phyloP scores from a whole-genome alignment of 179 eudicot genomes.

The Heliamphora pulchella region DNA sequence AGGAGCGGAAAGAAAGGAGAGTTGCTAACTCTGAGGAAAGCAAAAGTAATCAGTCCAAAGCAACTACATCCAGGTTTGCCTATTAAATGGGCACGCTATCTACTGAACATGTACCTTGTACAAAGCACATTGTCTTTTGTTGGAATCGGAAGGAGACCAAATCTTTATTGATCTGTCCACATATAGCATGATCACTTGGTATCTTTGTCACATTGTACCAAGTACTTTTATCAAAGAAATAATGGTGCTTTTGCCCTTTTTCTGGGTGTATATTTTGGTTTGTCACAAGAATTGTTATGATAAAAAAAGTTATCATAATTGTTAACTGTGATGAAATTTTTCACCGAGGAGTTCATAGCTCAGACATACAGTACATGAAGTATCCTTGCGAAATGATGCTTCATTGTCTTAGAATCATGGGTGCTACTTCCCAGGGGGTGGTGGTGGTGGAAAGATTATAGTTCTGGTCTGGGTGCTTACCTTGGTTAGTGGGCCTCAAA shows the following conservation, averaged over 20 bases:
- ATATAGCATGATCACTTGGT: neutral
- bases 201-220: constrained; percentile 3
- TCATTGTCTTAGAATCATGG: neutral
- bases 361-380: too few species aligned
- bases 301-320: neutral
- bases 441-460: too few species aligned
- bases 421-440: neutral
- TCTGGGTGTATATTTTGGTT: constrained; percentile 1
- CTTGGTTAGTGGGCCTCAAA: neutral
- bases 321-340: neutral
- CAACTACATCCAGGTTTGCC: constrained; percentile 73
- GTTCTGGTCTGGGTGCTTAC: neutral
- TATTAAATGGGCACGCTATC: neutral
- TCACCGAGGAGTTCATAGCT: neutral
- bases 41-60: constrained; percentile 61
- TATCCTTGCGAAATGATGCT: constrained; percentile 1
- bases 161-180: neutral
- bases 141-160: neutral
- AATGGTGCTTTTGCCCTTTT: neutral
- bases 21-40: constrained; percentile 43
- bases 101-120: neutral
- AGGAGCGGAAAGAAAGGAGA: constrained; percentile 69
- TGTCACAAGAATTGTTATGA: neutral
- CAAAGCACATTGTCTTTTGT: neutral
- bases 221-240: neutral